Evolutionary conservation across 495 filamentous ascomycete species (phyloP).

Genomic region (Penicillium ucsense): DNA sequence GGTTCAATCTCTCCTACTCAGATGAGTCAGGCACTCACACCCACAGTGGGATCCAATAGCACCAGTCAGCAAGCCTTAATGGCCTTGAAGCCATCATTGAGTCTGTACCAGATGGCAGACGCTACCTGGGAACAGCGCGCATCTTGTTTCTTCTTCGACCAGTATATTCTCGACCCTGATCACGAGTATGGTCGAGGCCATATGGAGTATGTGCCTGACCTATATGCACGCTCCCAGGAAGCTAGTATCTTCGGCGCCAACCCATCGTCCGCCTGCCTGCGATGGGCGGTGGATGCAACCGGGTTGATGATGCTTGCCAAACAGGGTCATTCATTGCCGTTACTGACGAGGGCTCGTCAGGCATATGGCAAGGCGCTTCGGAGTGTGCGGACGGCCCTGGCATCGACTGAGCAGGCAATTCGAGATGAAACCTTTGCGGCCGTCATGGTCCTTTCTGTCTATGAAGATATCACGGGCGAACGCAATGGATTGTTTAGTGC

Average conservation of each 20-base stretch:
- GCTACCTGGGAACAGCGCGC: slow-evolving; percentile 33
- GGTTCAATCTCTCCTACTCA: not conserved
- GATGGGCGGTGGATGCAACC: slow-evolving; percentile 33
- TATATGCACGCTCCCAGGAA: slow-evolving; percentile 24
- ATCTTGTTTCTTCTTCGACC: slow-evolving; percentile 37
- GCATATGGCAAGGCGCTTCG: slow-evolving; percentile 29
- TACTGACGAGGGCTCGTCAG: slow-evolving; percentile 23
- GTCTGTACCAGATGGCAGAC: slow-evolving; percentile 18
- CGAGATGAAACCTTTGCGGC: slow-evolving; percentile 36
- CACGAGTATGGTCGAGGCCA: slow-evolving; percentile 18
- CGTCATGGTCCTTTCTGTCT: slow-evolving; percentile 29
- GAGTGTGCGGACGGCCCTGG: slow-evolving; percentile 20
- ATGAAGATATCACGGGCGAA: slow-evolving; percentile 33
- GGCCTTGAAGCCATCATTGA: slow-evolving; percentile 2
- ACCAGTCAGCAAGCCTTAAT: not conserved
- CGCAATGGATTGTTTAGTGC: slow-evolving; percentile 32
- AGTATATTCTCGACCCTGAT: slow-evolving; percentile 23
- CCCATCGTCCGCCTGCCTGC: slow-evolving; percentile 21
- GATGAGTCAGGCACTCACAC: not conserved
- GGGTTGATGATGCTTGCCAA: slow-evolving; percentile 29
- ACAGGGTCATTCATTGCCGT: slow-evolving; percentile 17
- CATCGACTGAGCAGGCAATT: slow-evolving; percentile 20
- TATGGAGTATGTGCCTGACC: slow-evolving; percentile 26
- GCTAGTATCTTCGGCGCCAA: slow-evolving; percentile 1
- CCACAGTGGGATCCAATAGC: not conserved